Evolutionary conservation across 2,329 filamentous ascomycete genomes (phyloP), one percentile per base, ranked within the genome.

Genomic region (Pestalotiopsis sp.): DNA sequence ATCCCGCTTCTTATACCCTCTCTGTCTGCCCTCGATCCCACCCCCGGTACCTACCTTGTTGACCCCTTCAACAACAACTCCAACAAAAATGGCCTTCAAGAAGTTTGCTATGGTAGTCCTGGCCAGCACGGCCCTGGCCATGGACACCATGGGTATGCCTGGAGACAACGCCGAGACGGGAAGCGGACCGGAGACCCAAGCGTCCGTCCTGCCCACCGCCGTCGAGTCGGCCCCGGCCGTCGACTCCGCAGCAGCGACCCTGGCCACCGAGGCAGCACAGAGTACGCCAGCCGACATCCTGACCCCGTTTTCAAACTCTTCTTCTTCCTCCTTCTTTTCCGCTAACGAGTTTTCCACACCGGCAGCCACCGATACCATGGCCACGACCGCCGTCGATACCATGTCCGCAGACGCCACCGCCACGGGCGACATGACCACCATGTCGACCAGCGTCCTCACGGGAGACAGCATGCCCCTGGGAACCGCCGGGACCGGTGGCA

Each of bases 41-140:
- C 13, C 13, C 27, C 31, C 4, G 27, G 27, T 39, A 62, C 27
- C 20, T 38, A 36, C 59, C 27, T 36, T 36, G 31, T 36, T 36
- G 56, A 59, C 23, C 56, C 56, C 23, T 13, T 13, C 12, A 25
- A 25, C 56, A 11, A 11, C 20, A 36, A 69, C 67, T 56, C 27
- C n/a, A 25, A 58, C 31, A 36, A 74, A 71, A 6, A 78, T 78
- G 76, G 66, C 70, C 2, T 58, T 74, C 56, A 77, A 73, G 67
- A 68, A 61, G 65, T 62, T 73, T 65, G 63, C 69, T 41, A 59
- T 75, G 61, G 57, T 77, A 36, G 73, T 72, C 61, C 59, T 78
- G 39, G 73, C 72, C 56, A 69, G 70, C 38, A 56, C 67, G 66
- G 73, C 71, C 56, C 63, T 76, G 13, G 73, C 73, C n/a, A 74